These are phyloP conservation scores for Fraxinus xanthoxyloides DNA, from an alignment of 305 asterid genomes.

Conservation along the genomic window DNA sequence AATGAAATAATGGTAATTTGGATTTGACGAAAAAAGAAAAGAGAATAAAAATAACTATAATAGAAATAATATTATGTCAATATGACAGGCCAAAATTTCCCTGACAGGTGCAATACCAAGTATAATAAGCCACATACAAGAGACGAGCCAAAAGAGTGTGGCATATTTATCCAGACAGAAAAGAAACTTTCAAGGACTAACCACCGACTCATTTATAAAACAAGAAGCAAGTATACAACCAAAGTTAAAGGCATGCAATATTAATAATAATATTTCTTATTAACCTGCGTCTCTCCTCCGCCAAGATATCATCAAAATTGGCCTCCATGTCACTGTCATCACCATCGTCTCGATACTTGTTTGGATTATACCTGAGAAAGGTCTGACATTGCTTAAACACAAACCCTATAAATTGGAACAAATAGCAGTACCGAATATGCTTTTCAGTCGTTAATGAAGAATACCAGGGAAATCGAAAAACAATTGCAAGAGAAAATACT, in stretches of 20 bases:
- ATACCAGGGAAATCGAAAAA: neutral
- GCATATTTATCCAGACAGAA: neutral
- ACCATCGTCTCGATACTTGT: slow-evolving; percentile 48
- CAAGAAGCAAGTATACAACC: neutral
- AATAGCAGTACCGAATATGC: neutral
- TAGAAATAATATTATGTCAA: neutral
- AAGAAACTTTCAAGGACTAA: neutral
- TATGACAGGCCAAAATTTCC: neutral
- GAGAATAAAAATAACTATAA: neutral
- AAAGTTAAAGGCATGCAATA: neutral
- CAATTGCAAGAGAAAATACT: neutral
- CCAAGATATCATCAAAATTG: slow-evolving; percentile 55
- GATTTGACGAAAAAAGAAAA: neutral
- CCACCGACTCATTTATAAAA: neutral
- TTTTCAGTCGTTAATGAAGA: neutral
- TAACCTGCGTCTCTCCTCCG: slow-evolving; percentile 81
- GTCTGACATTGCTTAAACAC: neutral
- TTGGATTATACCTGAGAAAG: slow-evolving; percentile 69
- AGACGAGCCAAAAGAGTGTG: neutral
- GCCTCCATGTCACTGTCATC: slow-evolving; percentile 91
- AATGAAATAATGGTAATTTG: neutral
- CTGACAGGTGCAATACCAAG: neutral
- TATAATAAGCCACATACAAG: neutral
- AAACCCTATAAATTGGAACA: neutral
- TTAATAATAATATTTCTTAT: slow-evolving; percentile 19